Conservation (phyloP, 1,139 yeast genomes). For the Geotrichum restrictum region DNA sequence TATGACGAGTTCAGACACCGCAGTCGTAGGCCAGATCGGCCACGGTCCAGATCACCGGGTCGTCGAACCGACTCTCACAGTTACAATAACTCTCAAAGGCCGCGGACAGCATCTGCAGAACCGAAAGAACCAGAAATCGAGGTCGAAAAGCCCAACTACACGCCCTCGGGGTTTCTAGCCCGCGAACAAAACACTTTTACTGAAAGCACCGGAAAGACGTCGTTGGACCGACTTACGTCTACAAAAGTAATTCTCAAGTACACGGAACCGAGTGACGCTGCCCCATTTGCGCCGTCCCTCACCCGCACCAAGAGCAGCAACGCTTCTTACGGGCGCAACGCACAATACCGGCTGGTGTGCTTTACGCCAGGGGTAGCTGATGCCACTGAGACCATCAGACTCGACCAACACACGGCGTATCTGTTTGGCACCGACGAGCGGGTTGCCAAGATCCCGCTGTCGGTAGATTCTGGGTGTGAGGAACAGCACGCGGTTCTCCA, state of each 20-base stretch:
- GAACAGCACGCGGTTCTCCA: slow-evolving; percentile 57
- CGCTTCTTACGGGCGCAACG: slow-evolving; percentile 17
- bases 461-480: slow-evolving; percentile 41
- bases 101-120: background rate
- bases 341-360: slow-evolving; percentile 28
- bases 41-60: background rate
- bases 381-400: slow-evolving; percentile 33
- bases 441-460: slow-evolving; percentile 45
- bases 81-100: background rate
- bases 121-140: background rate
- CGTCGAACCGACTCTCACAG: too few species aligned
- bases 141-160: slow-evolving; percentile 41
- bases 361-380: slow-evolving; percentile 32
- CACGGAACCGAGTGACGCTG: slow-evolving; percentile 45
- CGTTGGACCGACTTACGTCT: slow-evolving; percentile 26
- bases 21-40: background rate
- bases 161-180: slow-evolving; percentile 47
- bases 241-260: slow-evolving; percentile 45
- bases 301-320: slow-evolving; percentile 33
- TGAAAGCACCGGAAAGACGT: background rate
- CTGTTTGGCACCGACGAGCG: slow-evolving; percentile 49
- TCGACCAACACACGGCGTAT: slow-evolving; percentile 38
- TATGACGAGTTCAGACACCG: too few species aligned
- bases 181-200: slow-evolving; percentile 40
- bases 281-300: slow-evolving; percentile 23